Percentiles rank a stretch among this genome's conserved stretches.
phyloP scores from a whole-genome alignment of 139 green algal genomes.

The Chlorella sp. region DNA sequence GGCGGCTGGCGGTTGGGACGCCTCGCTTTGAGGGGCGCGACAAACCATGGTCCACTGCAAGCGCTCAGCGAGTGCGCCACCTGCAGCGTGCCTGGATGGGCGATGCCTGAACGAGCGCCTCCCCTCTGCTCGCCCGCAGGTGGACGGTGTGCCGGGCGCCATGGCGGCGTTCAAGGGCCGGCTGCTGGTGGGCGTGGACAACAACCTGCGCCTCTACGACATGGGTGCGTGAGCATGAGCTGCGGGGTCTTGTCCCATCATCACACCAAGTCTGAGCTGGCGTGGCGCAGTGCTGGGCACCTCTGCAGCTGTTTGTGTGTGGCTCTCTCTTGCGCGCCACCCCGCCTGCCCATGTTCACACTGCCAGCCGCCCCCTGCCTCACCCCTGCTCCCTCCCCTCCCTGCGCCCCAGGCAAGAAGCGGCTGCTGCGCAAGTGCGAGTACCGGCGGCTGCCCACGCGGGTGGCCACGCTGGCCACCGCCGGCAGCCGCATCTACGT shows the following conservation, averaged over 20 bases:
- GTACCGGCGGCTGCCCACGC: conserved; percentile 80
- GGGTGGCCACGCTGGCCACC: conserved; percentile 71
- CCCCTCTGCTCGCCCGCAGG: background rate
- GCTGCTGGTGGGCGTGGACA: conserved; percentile 90
- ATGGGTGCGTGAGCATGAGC: conserved; percentile 52
- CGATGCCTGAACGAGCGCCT: no score
- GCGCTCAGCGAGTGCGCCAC: no score
- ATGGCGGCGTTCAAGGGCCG: conserved; percentile 88
- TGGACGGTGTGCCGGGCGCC: conserved; percentile 77
- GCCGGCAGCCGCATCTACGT: conserved; percentile 87
- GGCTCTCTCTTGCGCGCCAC: no score
- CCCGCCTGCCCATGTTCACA: no score
- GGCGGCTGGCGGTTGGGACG: no score
- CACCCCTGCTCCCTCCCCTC: background rate
- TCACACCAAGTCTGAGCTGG: no score
- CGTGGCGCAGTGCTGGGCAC: no score
- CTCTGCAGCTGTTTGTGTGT: no score
- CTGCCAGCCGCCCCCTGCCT: background rate
- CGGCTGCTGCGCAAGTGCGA: conserved; percentile 98
- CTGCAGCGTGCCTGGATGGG: no score
- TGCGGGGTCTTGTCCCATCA: no score
- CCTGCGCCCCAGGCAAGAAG: conserved; percentile 78
- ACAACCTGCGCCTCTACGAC: conserved; percentile 91
- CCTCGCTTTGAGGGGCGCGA: no score
- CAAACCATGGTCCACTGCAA: no score